phyloP scores from a whole-genome alignment of 2,329 filamentous ascomycete genomes.

The Venturiaceae sp. region DNA sequence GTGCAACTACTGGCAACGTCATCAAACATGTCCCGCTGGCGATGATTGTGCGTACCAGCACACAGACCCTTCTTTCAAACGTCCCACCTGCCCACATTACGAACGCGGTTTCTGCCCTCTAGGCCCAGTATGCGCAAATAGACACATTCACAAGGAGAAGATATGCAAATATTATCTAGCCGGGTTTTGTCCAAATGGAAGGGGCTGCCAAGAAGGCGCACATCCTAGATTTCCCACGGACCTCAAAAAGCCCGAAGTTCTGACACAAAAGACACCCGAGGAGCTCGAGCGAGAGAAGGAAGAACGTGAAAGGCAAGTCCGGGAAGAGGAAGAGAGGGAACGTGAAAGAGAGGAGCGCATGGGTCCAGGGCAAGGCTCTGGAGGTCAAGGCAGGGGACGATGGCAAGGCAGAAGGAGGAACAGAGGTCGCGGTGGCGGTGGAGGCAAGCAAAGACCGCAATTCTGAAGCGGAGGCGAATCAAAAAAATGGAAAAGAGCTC shows the following conservation, averaged over 20 bases:
- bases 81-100: conserved; percentile 61
- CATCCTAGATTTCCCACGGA: conserved; percentile 71
- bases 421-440: conserved; percentile 1
- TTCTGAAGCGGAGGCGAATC: neutral
- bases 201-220: conserved; percentile 65
- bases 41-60: conserved; percentile 94
- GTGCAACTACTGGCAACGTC: conserved; percentile 91
- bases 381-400: neutral
- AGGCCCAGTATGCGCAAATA: conserved; percentile 77
- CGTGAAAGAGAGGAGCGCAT: conserved; percentile 4
- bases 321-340: conserved; percentile 4
- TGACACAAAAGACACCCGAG: conserved; percentile 62
- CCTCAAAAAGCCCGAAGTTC: conserved; percentile 47
- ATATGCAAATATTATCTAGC: conserved; percentile 81
- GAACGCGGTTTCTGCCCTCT: conserved; percentile 91
- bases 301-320: conserved; percentile 1
- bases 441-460: neutral
- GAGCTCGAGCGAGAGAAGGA: conserved; percentile 50
- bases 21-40: conserved; percentile 91
- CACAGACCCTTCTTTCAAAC: conserved; percentile 70
- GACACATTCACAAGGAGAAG: conserved; percentile 67
- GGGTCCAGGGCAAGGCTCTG: neutral
- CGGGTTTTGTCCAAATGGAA: conserved; percentile 87
- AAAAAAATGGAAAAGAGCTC: no score
- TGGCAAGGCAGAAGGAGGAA: neutral